Percentiles rank a stretch among this genome's conserved stretches.
Conservation (phyloP, 768 basidiomycete species). For the Symmetrospora coprosmae region DNA sequence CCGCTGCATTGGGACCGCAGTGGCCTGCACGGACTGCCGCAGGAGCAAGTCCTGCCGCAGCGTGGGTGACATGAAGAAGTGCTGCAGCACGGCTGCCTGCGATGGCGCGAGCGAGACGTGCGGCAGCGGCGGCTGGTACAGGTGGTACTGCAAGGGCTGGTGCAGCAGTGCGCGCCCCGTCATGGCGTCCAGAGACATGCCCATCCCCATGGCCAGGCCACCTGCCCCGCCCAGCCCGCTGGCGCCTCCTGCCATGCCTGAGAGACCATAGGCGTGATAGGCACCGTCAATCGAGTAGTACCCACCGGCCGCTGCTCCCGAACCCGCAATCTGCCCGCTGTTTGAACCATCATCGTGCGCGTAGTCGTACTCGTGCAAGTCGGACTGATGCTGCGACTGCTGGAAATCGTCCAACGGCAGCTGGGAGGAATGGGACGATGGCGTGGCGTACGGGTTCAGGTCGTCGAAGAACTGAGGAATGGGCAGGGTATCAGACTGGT, state of each 20-base stretch:
- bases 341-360: not conserved
- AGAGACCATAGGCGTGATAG: too few relatives aligned
- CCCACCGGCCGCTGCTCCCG: too few relatives aligned
- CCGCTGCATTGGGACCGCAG: constrained; percentile 36
- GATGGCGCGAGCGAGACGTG: constrained; percentile 44
- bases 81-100: constrained; percentile 37
- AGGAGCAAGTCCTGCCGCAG: constrained; percentile 49
- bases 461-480: constrained; percentile 4
- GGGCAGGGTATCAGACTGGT: too few relatives aligned
- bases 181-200: too few relatives aligned
- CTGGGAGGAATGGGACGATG: not conserved
- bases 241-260: too few relatives aligned
- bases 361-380: constrained; percentile 1
- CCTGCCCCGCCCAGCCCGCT: too few relatives aligned
- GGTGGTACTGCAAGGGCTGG: constrained; percentile 86
- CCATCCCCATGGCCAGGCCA: too few relatives aligned
- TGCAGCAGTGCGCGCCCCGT: too few relatives aligned
- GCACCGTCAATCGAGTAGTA: too few relatives aligned
- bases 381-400: not conserved
- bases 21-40: constrained; percentile 43
- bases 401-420: not conserved
- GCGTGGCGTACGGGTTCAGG: constrained; percentile 12
- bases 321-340: too few relatives aligned
- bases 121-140: constrained; percentile 61
- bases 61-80: constrained; percentile 74